Base-by-base conservation (phyloP, 139 green algal genomes). In the Micractinium conductrix region DNA sequence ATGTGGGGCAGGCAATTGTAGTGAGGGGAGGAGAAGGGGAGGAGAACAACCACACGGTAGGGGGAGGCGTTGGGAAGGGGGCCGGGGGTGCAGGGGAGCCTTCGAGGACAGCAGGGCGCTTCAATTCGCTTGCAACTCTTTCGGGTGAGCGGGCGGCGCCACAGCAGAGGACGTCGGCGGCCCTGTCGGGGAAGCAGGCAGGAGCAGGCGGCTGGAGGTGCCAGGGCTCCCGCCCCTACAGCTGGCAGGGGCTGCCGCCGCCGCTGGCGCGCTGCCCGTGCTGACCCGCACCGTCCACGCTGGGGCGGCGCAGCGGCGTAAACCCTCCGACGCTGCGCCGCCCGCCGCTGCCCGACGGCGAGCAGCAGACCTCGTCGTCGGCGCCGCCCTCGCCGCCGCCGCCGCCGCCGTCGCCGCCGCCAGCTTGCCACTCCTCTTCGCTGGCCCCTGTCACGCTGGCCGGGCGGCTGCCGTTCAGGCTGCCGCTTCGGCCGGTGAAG, bases 401-500 rank as follows among this genome's bases (percentile, higher is more conserved):
- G 45, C 44, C 19, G 48, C 45, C 73, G 16, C 73, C 6, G 30
- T 26, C n/a, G 43, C 19, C 40, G 73, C 30, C 9, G 45, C 45
- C n/a, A 14, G 44, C 30, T 65, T 12, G 44, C 44, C 26, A 2
- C 44, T 24, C 72, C 43, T 19, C n/a, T 30, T 10, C 50, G 48
- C 48, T 68, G 33, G 33, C 35, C 2, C 14, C 74, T 4, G 22
- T 7, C 35, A 72, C 10, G 75, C 75, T 70, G 55, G 75, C 24
- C 24, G 75, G 37, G 7, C 53, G 22, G 75, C 75, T 81, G 75
- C 75, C 75, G 53, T 33, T 63, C n/a, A 69, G 33, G 75, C 75
- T 81, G 75, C 75, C 75, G 55, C 50, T 70, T 24, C 53, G 35
- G 33, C 75, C 75, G 26, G 75, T 81, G 55, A 81, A 81, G 55